Percentiles rank a stretch among this genome's conserved stretches.
phyloP scores from a whole-genome alignment of 163 green algal genomes.

The Prototheca cutis region DNA sequence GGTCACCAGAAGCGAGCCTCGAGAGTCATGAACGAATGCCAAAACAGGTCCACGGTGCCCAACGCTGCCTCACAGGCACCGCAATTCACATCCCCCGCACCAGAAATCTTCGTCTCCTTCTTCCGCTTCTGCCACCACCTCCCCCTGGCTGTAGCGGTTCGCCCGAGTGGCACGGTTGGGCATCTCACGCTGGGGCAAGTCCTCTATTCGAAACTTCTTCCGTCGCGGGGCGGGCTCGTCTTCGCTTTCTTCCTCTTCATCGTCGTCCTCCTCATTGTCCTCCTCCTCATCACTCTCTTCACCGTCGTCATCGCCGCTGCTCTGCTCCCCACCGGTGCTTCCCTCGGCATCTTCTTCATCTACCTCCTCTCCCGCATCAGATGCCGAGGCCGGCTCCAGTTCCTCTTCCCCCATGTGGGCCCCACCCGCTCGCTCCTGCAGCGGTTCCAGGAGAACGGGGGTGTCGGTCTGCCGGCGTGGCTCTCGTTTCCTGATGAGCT shows the following conservation, averaged over 20 bases:
- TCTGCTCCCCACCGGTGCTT: background rate
- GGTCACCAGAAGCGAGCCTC: no score
- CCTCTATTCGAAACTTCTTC: conserved; percentile 13
- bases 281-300: conserved; percentile 12
- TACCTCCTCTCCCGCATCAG: conserved; percentile 17
- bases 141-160: conserved; percentile 18
- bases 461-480: no score
- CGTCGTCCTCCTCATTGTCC: conserved; percentile 2
- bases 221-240: conserved; percentile 8
- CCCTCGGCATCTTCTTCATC: conserved; percentile 3
- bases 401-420: background rate
- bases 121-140: conserved; percentile 11
- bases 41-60: no score
- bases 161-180: conserved; percentile 34
- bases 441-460: no score
- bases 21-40: no score
- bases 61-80: no score
- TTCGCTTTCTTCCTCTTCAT: conserved; percentile 1
- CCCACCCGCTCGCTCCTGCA: no score
- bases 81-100: background rate
- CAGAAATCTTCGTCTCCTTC: conserved; percentile 45
- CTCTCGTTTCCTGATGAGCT: no score
- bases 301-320: conserved; percentile 12
- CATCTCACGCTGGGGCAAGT: conserved; percentile 19
- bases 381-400: background rate